phyloP scores from a whole-genome alignment of 768 basidiomycete genomes.

The Boletus rufocinnamomeus region DNA sequence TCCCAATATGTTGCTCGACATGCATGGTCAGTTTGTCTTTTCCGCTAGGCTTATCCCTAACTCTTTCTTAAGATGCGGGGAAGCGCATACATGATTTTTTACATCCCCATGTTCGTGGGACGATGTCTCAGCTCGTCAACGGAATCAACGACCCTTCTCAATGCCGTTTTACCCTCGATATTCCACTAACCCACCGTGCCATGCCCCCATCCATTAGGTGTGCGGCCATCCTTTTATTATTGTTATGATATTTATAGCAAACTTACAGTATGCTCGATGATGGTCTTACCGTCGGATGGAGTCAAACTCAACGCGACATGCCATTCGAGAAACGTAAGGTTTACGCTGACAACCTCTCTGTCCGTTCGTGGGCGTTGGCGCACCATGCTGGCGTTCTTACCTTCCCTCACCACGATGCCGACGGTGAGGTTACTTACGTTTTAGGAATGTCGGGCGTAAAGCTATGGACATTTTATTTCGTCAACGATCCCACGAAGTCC shows the following conservation, averaged over 20 bases:
- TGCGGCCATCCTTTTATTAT: not conserved
- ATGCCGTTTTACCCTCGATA: not conserved
- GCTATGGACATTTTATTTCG: conserved; percentile 6
- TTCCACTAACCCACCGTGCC: not conserved
- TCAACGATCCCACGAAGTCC: not conserved
- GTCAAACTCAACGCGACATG: not conserved
- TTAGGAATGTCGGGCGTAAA: conserved; percentile 1
- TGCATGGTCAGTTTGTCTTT: not conserved
- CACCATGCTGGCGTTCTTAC: not conserved
- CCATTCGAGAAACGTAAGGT: not conserved
- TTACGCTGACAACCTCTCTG: not conserved
- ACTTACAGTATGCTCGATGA: not conserved
- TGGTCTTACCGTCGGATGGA: conserved; percentile 6
- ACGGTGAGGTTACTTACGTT: conserved; percentile 2
- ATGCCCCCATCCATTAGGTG: not conserved
- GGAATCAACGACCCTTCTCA: not conserved
- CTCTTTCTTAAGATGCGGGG: not conserved
- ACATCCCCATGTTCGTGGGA: not conserved
- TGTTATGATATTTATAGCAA: not conserved
- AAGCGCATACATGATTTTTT: not conserved
- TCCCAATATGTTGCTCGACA: not conserved
- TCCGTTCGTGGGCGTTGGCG: not conserved
- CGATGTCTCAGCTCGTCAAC: not conserved
- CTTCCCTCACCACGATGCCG: conserved; percentile 12
- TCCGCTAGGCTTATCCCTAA: not conserved